Base-by-base conservation (phyloP, 208 protist genomes). In the Leishmania turanica region DNA sequence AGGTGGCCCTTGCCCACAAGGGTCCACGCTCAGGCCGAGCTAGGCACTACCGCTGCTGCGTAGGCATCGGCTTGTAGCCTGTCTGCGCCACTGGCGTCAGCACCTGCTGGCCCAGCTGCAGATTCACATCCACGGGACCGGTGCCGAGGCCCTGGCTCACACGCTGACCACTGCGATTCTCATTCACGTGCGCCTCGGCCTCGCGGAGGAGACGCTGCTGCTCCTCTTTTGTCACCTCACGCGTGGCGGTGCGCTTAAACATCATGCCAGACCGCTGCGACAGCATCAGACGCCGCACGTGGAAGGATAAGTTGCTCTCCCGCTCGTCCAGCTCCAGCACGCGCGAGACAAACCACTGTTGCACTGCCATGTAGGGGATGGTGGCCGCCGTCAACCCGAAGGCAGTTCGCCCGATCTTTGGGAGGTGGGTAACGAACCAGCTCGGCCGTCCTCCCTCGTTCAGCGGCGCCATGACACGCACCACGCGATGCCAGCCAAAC, bases 181-280 rank as follows among this genome's bases (percentile, higher is more conserved):
- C 90, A 51, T 87, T 90, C 56, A 85, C 88, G 58, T 94, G 89
- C 37, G 79, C 78, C 83, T 91, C 84, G 4, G 93, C 87, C 82
- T 93, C 87, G 37, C 79, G 85, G 88, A 93, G 86, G 34, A 96
- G 87, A 17, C 83, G 84, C 78, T 95, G 84, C 88, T 96, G 93
- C 85, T 96, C 93, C 77, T 95, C 93, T 15, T 87, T 87, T 24
- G 93, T 96, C 72, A 96, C 91, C 84, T 96, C 93, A 1, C 93
- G 93, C 0, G 93, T 95, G 69, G 91, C 90, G n/a, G 93, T 95
- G 71, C 93, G 93, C 68, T 87, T 90, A 66, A 96, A 96, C 93
- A 96, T 96, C 90, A 96, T 95, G 34, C 89, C 84, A 1, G 86
- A 91, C 24, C 93, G 88, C 86, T 96, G 93, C 54, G 90, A 85